Evolutionary conservation across 225 moss, liverwort and hornwort genomes (phyloP).

Genomic region (Thuidium tamariscinum): DNA sequence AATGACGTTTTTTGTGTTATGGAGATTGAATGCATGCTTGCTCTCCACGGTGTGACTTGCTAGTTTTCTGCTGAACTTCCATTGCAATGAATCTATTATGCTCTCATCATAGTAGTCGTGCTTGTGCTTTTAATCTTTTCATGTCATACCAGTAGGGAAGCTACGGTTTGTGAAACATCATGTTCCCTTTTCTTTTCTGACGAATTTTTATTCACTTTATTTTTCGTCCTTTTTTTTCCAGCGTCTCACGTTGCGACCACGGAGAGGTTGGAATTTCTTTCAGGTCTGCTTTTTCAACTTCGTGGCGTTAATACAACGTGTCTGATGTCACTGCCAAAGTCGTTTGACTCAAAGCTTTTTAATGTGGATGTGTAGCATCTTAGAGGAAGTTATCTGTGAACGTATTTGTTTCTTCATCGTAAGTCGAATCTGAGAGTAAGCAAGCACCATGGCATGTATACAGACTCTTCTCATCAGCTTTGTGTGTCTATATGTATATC

Average conservation of each 20-base stretch:
- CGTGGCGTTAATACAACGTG: neutral
- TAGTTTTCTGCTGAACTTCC: neutral
- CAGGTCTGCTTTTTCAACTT: conserved; percentile 19
- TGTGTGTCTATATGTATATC: neutral
- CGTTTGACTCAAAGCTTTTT: neutral
- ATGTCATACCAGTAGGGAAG: neutral
- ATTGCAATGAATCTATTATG: neutral
- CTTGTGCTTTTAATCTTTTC: neutral
- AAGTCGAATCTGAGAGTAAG: neutral
- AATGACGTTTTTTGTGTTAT: neutral
- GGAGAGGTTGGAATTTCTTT: conserved; percentile 67
- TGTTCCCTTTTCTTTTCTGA: neutral
- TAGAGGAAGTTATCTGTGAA: neutral
- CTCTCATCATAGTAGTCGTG: neutral
- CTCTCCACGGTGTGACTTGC: neutral
- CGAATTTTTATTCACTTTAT: neutral
- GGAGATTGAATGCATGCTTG: neutral
- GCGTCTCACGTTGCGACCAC: conserved; percentile 51
- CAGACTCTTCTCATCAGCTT: neutral
- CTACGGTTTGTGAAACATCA: neutral
- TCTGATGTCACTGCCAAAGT: neutral
- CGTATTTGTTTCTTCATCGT: neutral
- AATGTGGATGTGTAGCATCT: neutral
- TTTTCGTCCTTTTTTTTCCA: conserved; percentile 11
- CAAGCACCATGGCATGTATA: neutral